Percentiles rank a stretch among this genome's conserved stretches.
phyloP scores from a whole-genome alignment of 2,329 filamentous ascomycete species.

The Fusarium chaquense region DNA sequence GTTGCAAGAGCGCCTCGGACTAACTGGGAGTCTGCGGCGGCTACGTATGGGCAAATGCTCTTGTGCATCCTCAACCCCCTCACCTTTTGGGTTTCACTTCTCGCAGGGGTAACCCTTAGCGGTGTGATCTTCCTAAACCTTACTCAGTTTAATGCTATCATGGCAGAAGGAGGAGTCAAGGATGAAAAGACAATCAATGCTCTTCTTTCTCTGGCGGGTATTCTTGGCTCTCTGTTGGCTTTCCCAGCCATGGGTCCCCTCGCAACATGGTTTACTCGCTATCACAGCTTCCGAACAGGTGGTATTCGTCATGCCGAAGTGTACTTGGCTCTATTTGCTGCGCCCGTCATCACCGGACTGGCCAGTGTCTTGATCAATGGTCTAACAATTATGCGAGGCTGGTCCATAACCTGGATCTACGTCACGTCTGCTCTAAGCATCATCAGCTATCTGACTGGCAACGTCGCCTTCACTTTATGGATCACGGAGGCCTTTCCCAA shows the following conservation, averaged over 20 bases:
- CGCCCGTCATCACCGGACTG: conserved; percentile 11
- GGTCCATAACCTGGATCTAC: conserved; percentile 18
- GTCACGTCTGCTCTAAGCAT: conserved; percentile 23
- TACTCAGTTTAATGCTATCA: conserved; percentile 9
- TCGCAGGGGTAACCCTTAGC: conserved; percentile 28
- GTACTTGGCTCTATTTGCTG: conserved; percentile 13
- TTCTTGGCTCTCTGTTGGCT: conserved; percentile 11
- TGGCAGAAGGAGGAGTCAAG: rapidly evolving
- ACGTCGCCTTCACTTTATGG: conserved; percentile 37
- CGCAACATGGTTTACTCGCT: conserved; percentile 28
- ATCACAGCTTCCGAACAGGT: conserved; percentile 11
- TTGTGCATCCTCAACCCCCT: conserved; percentile 38
- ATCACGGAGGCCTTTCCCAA: conserved; percentile 36
- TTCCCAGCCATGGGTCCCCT: conserved; percentile 27
- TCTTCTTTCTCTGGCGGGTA: conserved; percentile 5
- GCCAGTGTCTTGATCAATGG: conserved; percentile 24
- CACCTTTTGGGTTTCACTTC: conserved; percentile 38
- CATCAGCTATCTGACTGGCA: conserved; percentile 31
- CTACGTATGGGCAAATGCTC: conserved; percentile 39
- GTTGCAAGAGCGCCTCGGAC: conserved; percentile 21
- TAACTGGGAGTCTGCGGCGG: conserved; percentile 3
- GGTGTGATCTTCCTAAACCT: conserved; percentile 27
- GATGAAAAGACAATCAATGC: neutral
- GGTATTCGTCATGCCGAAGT: conserved; percentile 36
- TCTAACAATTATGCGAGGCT: conserved; percentile 6